A percentile compares a stretch with the other conserved stretches of the same genome.
These are phyloP conservation scores for Irpex sp. DNA, from an alignment of 1,284 basidiomycete species.

Conservation along the genomic window DNA sequence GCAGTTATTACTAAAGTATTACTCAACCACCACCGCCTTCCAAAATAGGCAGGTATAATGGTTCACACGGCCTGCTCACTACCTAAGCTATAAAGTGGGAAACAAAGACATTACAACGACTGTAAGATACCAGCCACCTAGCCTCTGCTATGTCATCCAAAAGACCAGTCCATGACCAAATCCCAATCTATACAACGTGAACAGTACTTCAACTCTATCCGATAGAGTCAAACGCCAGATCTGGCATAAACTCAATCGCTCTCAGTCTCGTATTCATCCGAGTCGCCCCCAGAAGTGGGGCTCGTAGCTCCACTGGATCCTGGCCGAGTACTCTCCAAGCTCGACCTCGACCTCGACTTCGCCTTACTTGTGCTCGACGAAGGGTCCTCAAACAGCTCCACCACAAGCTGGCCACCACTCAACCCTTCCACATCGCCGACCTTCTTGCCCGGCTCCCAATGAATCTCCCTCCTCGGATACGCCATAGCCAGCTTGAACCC, in stretches of 20 bases:
- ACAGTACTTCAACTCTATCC: neutral
- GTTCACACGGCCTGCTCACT: no score
- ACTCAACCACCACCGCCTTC: no score
- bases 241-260: constrained; percentile 33
- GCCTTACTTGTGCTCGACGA: constrained; percentile 12
- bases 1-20: no score
- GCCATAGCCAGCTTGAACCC: constrained; percentile 67
- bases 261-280: constrained; percentile 61
- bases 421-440: constrained; percentile 53
- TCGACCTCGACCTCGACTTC: constrained; percentile 22
- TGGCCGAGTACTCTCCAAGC: constrained; percentile 8
- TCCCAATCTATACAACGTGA: no score
- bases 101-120: no score
- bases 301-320: neutral
- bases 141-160: no score
- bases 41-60: no score
- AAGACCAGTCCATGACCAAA: no score
- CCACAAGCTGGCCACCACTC: constrained; percentile 67
- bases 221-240: neutral
- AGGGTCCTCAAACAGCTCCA: constrained; percentile 45
- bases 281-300: constrained; percentile 20
- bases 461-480: constrained; percentile 68
- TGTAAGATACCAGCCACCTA: no score
- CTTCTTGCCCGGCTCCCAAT: constrained; percentile 39
- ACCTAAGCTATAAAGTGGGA: no score